Evolutionary conservation across 495 filamentous ascomycete species (phyloP).

Genomic region (Aspergillus haitiensis): DNA sequence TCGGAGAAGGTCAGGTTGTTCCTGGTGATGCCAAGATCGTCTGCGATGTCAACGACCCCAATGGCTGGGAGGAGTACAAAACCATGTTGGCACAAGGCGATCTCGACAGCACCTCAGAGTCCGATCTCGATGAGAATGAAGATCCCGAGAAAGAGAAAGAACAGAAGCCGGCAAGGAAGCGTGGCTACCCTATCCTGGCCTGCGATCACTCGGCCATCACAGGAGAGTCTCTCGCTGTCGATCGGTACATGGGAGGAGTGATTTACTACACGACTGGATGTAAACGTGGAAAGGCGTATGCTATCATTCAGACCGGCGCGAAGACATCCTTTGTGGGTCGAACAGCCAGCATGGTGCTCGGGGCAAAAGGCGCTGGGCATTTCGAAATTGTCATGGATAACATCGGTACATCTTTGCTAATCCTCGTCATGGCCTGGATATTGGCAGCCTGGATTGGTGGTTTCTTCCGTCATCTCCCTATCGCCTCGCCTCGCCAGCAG

Average conservation of each 20-base stretch:
- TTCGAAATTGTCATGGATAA: conserved; percentile 78
- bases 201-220: conserved; percentile 73
- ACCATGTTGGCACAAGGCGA: conserved; percentile 54
- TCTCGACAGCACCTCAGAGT: conserved; percentile 55
- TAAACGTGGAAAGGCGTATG: conserved; percentile 72
- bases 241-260: conserved; percentile 70
- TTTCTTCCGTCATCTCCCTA: conserved; percentile 65
- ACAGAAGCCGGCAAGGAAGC: conserved; percentile 27
- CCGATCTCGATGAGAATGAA: conserved; percentile 45
- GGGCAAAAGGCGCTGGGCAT: conserved; percentile 67
- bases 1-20: conserved; percentile 72
- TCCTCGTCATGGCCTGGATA: conserved; percentile 69
- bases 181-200: conserved; percentile 60
- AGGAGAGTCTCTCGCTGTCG: conserved; percentile 70
- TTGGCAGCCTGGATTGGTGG: conserved; percentile 69
- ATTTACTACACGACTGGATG: conserved; percentile 72
- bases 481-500: conserved; percentile 59
- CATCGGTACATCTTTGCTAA: conserved; percentile 66
- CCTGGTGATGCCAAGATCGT: conserved; percentile 72
- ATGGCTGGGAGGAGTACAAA: conserved; percentile 64
- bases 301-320: conserved; percentile 59
- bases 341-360: conserved; percentile 66
- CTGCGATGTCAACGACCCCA: conserved; percentile 65
- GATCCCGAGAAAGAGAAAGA: conserved; percentile 23
- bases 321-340: conserved; percentile 68